A percentile compares a stretch with the other conserved stretches of the same genome.
phyloP scores from a whole-genome alignment of 1,284 basidiomycete genomes.

The Sporisorium iseilematis-ciliati region DNA sequence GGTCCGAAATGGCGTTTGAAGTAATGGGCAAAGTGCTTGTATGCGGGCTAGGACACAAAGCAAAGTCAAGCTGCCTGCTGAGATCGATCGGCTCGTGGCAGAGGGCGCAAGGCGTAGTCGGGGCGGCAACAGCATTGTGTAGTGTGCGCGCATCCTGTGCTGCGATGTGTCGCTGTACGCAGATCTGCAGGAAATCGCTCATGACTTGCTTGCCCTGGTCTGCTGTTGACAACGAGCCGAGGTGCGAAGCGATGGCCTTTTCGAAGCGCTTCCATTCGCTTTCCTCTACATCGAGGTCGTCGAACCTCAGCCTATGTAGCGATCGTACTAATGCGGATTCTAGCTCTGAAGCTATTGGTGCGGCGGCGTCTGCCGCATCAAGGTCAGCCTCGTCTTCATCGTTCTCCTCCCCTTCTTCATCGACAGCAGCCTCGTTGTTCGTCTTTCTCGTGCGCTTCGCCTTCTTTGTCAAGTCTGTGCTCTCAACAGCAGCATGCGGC shows the following conservation, averaged over 20 bases:
- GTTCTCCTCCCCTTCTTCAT: conserved; percentile 23
- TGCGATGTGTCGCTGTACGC: conserved; percentile 32
- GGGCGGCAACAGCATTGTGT: conserved; percentile 4
- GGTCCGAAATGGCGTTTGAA: background rate
- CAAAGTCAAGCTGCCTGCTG: conserved; percentile 33
- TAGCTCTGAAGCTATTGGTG: background rate
- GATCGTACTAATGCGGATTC: background rate
- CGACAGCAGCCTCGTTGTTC: conserved; percentile 7
- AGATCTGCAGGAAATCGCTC: conserved; percentile 38
- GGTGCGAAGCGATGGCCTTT: conserved; percentile 1
- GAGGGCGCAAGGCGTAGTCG: conserved; percentile 21
- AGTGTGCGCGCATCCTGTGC: conserved; percentile 33
- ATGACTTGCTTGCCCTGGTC: background rate
- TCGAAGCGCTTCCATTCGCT: conserved; percentile 39
- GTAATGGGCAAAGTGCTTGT: background rate
- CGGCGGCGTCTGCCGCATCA: background rate
- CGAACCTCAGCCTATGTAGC: conserved; percentile 29
- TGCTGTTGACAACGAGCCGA: background rate
- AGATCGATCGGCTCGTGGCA: conserved; percentile 31
- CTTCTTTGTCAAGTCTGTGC: conserved; percentile 37
- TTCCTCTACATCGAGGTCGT: conserved; percentile 39
- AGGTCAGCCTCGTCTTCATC: background rate
- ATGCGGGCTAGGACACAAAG: conserved; percentile 28
- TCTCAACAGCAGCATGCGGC: conserved; percentile 1
- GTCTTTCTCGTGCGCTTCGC: conserved; percentile 32